Evolutionary conservation across 257 asterid genomes (phyloP).

Genomic region (Ocimum tenuiflorum): DNA sequence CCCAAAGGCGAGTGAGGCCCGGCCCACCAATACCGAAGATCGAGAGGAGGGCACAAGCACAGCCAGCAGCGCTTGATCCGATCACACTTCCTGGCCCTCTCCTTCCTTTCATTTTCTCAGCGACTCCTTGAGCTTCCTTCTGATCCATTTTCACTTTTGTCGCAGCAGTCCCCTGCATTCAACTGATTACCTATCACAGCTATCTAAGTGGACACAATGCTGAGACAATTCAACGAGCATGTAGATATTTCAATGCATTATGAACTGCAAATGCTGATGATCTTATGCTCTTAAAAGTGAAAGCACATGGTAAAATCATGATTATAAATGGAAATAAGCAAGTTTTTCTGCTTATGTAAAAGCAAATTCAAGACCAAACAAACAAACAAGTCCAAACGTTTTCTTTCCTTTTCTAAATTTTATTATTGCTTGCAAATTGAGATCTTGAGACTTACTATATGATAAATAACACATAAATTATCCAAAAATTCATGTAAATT

Average conservation of each 20-base stretch:
- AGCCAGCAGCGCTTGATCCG: slow-evolving; percentile 96
- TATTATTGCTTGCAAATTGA: neutral
- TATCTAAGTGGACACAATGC: neutral
- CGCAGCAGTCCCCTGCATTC: slow-evolving; percentile 75
- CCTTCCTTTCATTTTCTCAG: slow-evolving; percentile 92
- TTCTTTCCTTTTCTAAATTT: neutral
- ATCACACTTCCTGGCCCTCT: slow-evolving; percentile 95
- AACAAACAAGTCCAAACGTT: neutral
- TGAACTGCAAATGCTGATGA: neutral
- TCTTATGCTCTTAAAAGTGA: neutral
- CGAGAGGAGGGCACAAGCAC: slow-evolving; percentile 73
- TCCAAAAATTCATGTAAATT: neutral
- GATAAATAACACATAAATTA: neutral
- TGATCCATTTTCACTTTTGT: slow-evolving; percentile 95
- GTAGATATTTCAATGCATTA: neutral
- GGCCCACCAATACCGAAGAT: slow-evolving; percentile 67
- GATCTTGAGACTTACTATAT: neutral
- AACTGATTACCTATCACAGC: slow-evolving; percentile 10
- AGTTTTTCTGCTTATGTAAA: neutral
- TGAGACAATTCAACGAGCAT: neutral
- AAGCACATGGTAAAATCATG: neutral
- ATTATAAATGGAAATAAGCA: neutral
- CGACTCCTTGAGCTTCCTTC: slow-evolving; percentile 94
- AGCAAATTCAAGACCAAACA: slow-evolving; percentile 7
- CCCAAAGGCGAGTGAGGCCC: slow-evolving; percentile 58